Conservation (phyloP, 129 eudicot species). For the Glebionis coronaria region DNA sequence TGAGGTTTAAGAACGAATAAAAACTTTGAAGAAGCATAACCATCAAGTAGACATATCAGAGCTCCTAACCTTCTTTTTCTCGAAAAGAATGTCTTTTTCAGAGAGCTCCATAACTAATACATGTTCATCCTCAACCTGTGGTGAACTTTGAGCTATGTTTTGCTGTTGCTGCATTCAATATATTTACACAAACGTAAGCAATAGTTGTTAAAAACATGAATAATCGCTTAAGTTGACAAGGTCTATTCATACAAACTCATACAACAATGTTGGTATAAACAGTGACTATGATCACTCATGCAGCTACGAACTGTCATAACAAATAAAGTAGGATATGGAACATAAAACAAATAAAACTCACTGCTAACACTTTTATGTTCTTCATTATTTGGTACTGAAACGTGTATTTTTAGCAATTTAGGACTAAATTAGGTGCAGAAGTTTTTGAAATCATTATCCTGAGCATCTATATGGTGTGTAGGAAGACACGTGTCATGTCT, state of each 20-base stretch:
- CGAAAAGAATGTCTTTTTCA: constrained; percentile 50
- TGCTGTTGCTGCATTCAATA: constrained; percentile 36
- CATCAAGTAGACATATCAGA: not conserved
- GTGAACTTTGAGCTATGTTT: constrained; percentile 3
- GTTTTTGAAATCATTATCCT: too few species aligned
- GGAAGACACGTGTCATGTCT: too few species aligned
- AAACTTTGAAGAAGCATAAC: not conserved
- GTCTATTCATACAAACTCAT: too few species aligned
- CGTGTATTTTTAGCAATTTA: not conserved
- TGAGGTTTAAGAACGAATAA: constrained; percentile 7
- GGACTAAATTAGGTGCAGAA: not conserved
- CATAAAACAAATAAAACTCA: not conserved
- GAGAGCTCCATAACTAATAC: constrained; percentile 51
- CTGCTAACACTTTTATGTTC: not conserved
- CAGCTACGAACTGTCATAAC: not conserved
- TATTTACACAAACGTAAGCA: not conserved
- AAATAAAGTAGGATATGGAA: not conserved
- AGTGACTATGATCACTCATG: not conserved
- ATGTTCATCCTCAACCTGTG: constrained; percentile 32
- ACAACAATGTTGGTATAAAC: too few species aligned
- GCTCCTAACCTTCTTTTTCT: constrained; percentile 60
- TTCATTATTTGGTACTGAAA: not conserved
- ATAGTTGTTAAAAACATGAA: too few species aligned
- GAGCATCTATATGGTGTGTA: too few species aligned
- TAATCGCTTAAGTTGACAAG: too few species aligned